Evolutionary conservation across 2,329 filamentous ascomycete genomes (phyloP).

Genomic region (Phialophora tarda): DNA sequence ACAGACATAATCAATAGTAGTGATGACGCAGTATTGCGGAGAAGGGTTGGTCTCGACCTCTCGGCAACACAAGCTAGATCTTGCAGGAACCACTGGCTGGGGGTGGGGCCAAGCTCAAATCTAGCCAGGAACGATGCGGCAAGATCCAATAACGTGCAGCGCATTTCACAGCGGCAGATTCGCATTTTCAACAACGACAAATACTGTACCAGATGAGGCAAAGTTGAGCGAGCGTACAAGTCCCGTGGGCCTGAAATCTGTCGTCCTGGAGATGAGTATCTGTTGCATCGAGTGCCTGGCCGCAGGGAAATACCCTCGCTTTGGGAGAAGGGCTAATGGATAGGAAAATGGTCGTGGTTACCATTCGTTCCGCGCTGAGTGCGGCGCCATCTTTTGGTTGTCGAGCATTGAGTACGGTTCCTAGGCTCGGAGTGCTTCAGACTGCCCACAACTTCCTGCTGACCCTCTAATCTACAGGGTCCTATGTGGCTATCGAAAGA

Average conservation of each 20-base stretch:
- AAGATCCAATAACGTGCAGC: constrained; percentile 5
- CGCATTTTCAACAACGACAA: background rate
- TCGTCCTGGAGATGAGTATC: background rate
- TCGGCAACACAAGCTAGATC: background rate
- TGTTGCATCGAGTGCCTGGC: background rate
- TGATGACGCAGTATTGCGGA: constrained; percentile 16
- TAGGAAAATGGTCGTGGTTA: background rate
- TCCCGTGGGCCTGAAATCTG: background rate
- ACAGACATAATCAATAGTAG: background rate
- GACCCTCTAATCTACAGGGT: no score
- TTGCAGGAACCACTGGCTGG: background rate
- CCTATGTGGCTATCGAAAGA: no score
- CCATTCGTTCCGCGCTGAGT: background rate
- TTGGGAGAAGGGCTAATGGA: background rate
- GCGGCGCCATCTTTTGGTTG: no score
- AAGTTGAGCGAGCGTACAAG: background rate
- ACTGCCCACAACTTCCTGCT: no score
- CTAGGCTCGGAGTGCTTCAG: no score
- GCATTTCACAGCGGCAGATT: background rate
- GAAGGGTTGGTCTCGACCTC: constrained; percentile 13
- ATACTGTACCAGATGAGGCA: background rate
- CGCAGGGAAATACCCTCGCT: background rate
- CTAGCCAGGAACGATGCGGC: constrained; percentile 12
- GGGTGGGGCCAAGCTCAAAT: background rate
- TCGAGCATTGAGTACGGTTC: no score